Evolutionary conservation across 352 stramenopile genomes (phyloP), one percentile per base, ranked within the genome.

Genomic region (Phytophthora sansomeana): DNA sequence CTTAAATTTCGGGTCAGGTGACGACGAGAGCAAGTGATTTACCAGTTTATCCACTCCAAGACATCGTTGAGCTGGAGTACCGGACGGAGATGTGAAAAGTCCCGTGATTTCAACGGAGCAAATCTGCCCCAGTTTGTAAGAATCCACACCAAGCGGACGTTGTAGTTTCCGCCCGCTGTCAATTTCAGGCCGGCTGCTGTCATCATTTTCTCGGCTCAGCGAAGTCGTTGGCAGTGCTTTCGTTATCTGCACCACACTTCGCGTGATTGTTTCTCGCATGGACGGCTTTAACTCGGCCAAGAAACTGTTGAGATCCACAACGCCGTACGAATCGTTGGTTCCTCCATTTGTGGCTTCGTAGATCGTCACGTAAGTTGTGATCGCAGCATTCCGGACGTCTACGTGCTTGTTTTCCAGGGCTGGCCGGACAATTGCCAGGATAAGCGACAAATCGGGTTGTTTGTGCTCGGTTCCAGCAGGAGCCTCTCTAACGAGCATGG

Each of bases 391-490:
- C 1, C 85, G 81, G 1, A 95, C 80, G 24, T 95, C 87, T 5
- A 95, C 85, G 52, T 95, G 87, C 33, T 95, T 95, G 75, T 92
- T 93, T 29, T 92, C 87, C 21, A 95, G 75, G 2, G 81, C 82
- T 0, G 76, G 73, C 0, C 72, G 60, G 16, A 93, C 77, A 11
- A 91, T 58, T 3, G 52, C 29, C 14, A 92, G 49, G 19, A 95
- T 81, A 16, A 78, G 36, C 1, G 47, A 24, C 16, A 89, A 35
- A 30, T 88, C 75, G 11, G 78, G 73, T 4, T 73, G 41, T 17
- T 61, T 24, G 9, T 63, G 53, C 26, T 13, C 70, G 1, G 26
- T 55, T 33, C 44, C 54, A 7, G 50, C 16, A 13, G 51, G 66
- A 1, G 69, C 72, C 32, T 85, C 77, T 60, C 66, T 79, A 7